Evolutionary conservation across 352 stramenopile genomes (phyloP).

Genomic region (Globisporangium splendens): DNA sequence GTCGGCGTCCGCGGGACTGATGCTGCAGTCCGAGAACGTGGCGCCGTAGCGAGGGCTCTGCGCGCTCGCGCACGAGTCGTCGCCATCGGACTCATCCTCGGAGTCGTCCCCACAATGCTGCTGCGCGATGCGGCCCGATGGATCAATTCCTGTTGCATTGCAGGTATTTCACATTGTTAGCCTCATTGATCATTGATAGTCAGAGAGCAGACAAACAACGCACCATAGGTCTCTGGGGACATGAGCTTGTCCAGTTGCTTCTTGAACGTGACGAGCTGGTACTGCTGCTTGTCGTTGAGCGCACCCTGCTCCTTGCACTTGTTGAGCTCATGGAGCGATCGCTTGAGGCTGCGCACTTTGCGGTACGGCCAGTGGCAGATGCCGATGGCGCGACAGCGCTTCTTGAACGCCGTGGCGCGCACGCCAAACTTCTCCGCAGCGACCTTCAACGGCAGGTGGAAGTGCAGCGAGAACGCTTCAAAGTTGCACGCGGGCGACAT

Average conservation of each 20-base stretch:
- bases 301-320: slow-evolving; percentile 49
- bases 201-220: background rate
- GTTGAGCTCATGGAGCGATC: slow-evolving; percentile 57
- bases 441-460: slow-evolving; percentile 63
- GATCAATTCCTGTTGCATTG: slow-evolving; percentile 37
- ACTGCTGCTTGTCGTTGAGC: slow-evolving; percentile 63
- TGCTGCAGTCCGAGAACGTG: slow-evolving; percentile 51
- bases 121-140: slow-evolving; percentile 45
- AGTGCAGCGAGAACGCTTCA: slow-evolving; percentile 61
- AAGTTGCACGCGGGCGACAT: slow-evolving; percentile 67
- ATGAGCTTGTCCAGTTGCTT: slow-evolving; percentile 64
- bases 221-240: slow-evolving; percentile 59
- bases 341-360: slow-evolving; percentile 70
- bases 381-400: slow-evolving; percentile 63
- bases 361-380: slow-evolving; percentile 73
- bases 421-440: slow-evolving; percentile 75
- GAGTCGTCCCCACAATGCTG: slow-evolving; percentile 48
- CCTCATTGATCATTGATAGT: background rate
- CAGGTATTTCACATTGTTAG: background rate
- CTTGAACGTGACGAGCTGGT: slow-evolving; percentile 56
- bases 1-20: slow-evolving; percentile 39
- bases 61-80: slow-evolving; percentile 36
- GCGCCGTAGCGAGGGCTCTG: slow-evolving; percentile 43
- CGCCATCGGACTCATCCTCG: slow-evolving; percentile 48
- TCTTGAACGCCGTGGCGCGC: slow-evolving; percentile 73